phyloP scores from a whole-genome alignment of 179 eudicot species.

The Amaranthus tricolor region DNA sequence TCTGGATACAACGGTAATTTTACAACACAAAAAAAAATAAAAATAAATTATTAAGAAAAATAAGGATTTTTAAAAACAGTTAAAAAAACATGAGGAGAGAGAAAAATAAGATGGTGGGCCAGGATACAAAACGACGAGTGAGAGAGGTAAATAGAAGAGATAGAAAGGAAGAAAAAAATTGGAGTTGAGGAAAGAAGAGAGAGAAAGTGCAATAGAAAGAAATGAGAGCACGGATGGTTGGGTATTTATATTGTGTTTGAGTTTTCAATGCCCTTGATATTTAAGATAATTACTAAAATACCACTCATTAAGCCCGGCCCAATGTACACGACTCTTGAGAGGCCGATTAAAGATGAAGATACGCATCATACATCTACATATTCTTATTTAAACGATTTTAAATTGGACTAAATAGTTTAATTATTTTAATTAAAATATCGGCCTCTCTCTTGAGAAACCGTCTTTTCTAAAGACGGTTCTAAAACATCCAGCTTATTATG shows the following conservation, averaged over 20 bases:
- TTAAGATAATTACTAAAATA: slow-evolving; percentile 16
- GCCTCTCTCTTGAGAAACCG: too few relatives aligned
- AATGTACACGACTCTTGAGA: too few relatives aligned
- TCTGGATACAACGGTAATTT: slow-evolving; percentile 15
- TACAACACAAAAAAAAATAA: background rate
- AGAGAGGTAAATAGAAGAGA: background rate
- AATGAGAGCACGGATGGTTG: slow-evolving; percentile 19
- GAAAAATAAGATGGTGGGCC: slow-evolving; percentile 10
- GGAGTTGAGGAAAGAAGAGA: slow-evolving; percentile 9
- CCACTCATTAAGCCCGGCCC: slow-evolving; percentile 9
- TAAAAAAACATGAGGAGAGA: background rate
- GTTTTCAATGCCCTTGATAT: background rate
- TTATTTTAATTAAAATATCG: too few relatives aligned
- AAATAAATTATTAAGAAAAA: background rate
- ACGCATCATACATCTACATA: background rate
- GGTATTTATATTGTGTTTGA: slow-evolving; percentile 28
- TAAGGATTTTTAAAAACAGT: background rate
- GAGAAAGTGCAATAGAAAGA: background rate
- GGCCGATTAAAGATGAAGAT: too few relatives aligned
- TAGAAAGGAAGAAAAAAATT: background rate
- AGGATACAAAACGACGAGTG: slow-evolving; percentile 7
- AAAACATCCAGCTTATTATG: too few relatives aligned
- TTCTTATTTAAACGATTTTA: too few relatives aligned
- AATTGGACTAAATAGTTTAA: too few relatives aligned
- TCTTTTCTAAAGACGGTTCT: too few relatives aligned